A percentile compares a stretch with the other conserved stretches of the same genome.
Evolutionary conservation across 1,284 basidiomycete species (phyloP).

Genomic region (Agaricales sp.): DNA sequence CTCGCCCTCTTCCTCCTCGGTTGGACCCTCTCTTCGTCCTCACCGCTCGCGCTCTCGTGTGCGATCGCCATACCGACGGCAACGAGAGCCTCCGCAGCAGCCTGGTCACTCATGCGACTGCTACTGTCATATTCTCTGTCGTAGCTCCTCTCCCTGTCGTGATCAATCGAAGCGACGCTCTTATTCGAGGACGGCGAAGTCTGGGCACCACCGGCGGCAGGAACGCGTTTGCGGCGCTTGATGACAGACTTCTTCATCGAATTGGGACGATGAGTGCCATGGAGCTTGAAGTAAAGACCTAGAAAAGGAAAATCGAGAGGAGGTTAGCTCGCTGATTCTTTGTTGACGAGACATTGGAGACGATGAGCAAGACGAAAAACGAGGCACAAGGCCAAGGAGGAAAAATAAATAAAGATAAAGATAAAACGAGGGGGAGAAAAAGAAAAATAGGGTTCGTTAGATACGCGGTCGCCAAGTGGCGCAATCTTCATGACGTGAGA

Average conservation of each 20-base stretch:
- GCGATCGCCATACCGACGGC: conserved; percentile 40
- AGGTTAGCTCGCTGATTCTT: not conserved
- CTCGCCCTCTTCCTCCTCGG: conserved; percentile 45
- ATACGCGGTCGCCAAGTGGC: too few species aligned
- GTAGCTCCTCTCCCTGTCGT: not conserved
- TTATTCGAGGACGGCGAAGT: conserved; percentile 12
- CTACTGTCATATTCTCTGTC: not conserved
- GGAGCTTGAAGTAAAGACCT: conserved; percentile 97
- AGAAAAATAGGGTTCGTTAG: conserved; percentile 2
- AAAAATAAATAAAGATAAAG: conserved; percentile 2
- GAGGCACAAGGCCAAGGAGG: conserved; percentile 2
- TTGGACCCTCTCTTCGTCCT: conserved; percentile 39
- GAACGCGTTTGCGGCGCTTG: conserved; percentile 94
- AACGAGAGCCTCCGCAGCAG: conserved; percentile 74
- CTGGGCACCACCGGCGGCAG: conserved; percentile 48
- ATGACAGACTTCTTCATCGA: conserved; percentile 99
- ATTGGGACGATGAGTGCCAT: conserved; percentile 93
- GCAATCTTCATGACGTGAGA: too few species aligned
- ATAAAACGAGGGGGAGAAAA: conserved; percentile 7
- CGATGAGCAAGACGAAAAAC: conserved; percentile 3
- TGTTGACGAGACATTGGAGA: not conserved
- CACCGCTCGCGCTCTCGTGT: conserved; percentile 37
- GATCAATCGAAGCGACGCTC: not conserved
- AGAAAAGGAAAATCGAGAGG: conserved; percentile 10
- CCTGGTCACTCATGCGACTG: conserved; percentile 44